These are phyloP conservation scores for Arachis monticola DNA, from an alignment of 331 rosid species.

Conservation along the genomic window DNA sequence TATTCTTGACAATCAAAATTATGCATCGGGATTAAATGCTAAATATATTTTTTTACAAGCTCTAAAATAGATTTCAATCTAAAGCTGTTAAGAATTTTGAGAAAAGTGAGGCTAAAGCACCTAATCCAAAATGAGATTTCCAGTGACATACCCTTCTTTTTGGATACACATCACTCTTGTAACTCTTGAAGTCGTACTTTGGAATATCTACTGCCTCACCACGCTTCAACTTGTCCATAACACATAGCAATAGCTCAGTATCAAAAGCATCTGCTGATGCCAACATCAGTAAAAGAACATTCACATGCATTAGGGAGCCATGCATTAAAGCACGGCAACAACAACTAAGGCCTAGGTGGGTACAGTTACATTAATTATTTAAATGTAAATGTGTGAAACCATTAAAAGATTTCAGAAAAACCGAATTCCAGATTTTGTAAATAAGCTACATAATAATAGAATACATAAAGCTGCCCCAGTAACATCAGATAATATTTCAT, in stretches of 20 bases:
- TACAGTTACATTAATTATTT: too few relatives aligned
- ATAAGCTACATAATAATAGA: background rate
- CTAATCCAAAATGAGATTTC: slow-evolving; percentile 8
- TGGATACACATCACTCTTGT: slow-evolving; percentile 65
- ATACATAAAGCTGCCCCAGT: background rate
- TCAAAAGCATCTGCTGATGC: slow-evolving; percentile 87
- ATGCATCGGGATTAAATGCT: slow-evolving; percentile 30
- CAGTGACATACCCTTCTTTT: slow-evolving; percentile 85
- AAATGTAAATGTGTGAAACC: too few relatives aligned
- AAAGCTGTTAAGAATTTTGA: slow-evolving; percentile 12
- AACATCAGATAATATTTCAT: background rate
- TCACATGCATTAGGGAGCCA: slow-evolving; percentile 28
- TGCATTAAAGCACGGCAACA: slow-evolving; percentile 1
- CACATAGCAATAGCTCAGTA: slow-evolving; percentile 71
- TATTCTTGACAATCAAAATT: slow-evolving; percentile 27
- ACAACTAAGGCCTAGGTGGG: too few relatives aligned
- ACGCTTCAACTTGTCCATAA: slow-evolving; percentile 86
- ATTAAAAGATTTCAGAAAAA: background rate
- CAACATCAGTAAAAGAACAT: slow-evolving; percentile 20
- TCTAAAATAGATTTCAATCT: slow-evolving; percentile 28
- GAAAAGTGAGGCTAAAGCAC: background rate
- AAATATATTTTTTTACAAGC: slow-evolving; percentile 25
- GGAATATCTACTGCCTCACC: slow-evolving; percentile 94
- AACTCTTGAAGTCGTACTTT: slow-evolving; percentile 88
- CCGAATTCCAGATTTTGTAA: background rate